Base-by-base conservation (phyloP, 176 grass and related monocot species). In the Musa beccarii region DNA sequence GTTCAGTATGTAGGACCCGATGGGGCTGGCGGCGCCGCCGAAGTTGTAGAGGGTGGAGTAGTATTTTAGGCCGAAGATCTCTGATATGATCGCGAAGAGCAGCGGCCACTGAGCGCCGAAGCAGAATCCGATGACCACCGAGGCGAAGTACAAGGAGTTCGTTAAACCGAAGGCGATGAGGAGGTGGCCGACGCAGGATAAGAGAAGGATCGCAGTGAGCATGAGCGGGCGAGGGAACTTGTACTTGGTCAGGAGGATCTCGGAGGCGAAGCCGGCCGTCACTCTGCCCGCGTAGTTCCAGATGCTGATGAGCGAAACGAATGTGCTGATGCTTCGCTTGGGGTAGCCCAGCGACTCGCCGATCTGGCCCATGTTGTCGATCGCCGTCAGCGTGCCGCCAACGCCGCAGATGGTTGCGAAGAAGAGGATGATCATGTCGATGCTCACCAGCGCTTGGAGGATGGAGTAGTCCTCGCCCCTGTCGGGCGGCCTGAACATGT, bases 301-400 rank as follows among this genome's bases (percentile, higher is more conserved):
- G 76, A 92, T 92, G 84, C 90, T 92, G 84, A 92, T 80, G 34
- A 92, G 90, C 5, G 90, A 87, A 4, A 92, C 84, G 84, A 92
- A 92, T n/a, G 86, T 92, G 68, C 79, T 84, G 81, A 92, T 83
- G 90, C 81, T 84, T 64, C 82, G 76, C 2, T 84, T 13, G 1
- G 90, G 84, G 79, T 92, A 92, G 0, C 84, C 86, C 5, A 89
- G 77, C 0, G 90, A 89, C 19, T 87, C 81, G 0, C 90, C 90
- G 76, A 92, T 92, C 84, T 92, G 90, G 0, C 86, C 86, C 90
- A 92, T 89, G 81, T 92, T 92, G 79, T 92, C 90, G 82, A 92
- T 92, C 0, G 84, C 90, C 59, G 90, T 92, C 57, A 92, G 81
- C 43, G 90, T 92, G 69, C 86, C 86, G 26, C 90, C 90, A 0